A percentile compares a stretch with the other conserved stretches of the same genome.
phyloP scores from a whole-genome alignment of 2,329 filamentous ascomycete species.

The Lasiodiplodia citricola region DNA sequence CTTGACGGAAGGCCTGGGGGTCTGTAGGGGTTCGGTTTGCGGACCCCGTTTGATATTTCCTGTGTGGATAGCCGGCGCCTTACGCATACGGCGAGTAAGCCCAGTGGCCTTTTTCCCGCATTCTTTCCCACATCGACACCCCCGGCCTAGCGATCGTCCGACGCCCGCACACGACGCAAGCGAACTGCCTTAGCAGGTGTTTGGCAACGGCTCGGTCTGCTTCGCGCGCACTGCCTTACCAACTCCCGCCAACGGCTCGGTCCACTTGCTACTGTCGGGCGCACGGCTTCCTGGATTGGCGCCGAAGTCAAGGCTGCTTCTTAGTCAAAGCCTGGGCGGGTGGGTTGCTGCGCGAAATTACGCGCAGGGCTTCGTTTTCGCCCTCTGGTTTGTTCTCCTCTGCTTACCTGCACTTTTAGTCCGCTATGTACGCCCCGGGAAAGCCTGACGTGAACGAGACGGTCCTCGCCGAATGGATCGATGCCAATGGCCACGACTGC shows the following conservation, averaged over 20 bases:
- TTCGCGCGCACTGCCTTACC: background rate
- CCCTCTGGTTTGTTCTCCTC: background rate
- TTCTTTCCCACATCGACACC: background rate
- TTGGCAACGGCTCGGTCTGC: background rate
- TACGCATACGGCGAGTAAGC: too few species aligned
- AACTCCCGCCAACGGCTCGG: background rate
- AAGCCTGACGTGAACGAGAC: background rate
- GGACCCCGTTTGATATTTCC: too few species aligned
- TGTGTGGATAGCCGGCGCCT: too few species aligned
- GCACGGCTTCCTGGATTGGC: background rate
- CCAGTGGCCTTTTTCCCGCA: too few species aligned
- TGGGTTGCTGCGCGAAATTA: background rate
- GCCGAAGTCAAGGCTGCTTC: background rate
- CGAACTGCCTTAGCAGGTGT: background rate
- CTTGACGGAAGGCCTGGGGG: too few species aligned
- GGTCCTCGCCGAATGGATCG: background rate
- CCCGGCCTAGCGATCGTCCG: background rate
- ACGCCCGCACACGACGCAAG: background rate
- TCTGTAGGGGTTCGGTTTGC: too few species aligned
- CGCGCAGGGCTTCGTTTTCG: background rate
- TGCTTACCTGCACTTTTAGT: background rate
- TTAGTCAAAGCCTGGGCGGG: constrained; percentile 1
- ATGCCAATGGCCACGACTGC: background rate
- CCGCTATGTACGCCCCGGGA: background rate
- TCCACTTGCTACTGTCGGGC: background rate